A percentile compares a stretch with the other conserved stretches of the same genome.
Conservation (phyloP, 257 asterid species). For the Primulina huaijiensis region DNA sequence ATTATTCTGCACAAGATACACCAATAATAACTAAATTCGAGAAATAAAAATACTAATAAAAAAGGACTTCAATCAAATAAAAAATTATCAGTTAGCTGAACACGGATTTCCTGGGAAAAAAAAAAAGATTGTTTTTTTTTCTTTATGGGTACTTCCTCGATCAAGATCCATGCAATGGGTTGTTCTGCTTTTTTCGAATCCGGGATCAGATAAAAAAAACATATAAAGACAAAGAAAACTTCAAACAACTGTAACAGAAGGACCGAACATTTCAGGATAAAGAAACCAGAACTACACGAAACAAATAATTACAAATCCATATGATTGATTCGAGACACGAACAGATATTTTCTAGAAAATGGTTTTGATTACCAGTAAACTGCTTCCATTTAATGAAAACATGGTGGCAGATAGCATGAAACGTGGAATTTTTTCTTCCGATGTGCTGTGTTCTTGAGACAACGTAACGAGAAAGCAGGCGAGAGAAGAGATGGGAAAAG, state of each 20-base stretch:
- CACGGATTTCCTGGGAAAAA: background rate
- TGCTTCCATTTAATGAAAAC: constrained; percentile 38
- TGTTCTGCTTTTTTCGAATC: constrained; percentile 14
- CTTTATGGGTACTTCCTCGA: constrained; percentile 12
- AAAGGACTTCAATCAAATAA: background rate
- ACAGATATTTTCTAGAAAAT: no score
- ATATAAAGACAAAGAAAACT: background rate
- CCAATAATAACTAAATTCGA: no score
- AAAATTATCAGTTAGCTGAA: background rate
- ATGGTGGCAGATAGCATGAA: constrained; percentile 21
- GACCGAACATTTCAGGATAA: background rate
- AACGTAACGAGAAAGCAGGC: background rate
- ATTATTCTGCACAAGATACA: constrained; percentile 30
- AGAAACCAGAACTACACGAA: background rate
- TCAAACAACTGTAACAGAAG: background rate
- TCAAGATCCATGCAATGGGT: constrained; percentile 21
- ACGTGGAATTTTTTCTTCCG: background rate
- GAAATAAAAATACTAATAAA: no score
- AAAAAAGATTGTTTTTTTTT: background rate
- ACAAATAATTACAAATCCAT: background rate
- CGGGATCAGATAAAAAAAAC: constrained; percentile 21
- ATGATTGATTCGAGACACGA: background rate
- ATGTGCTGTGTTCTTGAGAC: background rate
- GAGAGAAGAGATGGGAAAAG: background rate
- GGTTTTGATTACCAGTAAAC: background rate